Conservation (phyloP, 106 monocot genomes). For the Allium sativum region DNA sequence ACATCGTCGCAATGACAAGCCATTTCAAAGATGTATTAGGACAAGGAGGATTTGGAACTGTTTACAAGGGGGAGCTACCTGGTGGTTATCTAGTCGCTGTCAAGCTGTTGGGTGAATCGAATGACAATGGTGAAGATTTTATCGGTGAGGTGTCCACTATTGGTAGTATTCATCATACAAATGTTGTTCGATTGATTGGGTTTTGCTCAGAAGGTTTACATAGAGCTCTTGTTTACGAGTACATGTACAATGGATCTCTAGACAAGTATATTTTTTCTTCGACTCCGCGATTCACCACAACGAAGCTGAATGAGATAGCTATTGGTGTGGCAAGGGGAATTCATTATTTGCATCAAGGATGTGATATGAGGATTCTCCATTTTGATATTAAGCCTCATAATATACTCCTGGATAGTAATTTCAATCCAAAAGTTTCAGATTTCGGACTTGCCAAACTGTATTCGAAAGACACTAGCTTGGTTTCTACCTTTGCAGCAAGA, state of each 20-base stretch:
- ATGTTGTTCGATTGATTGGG: conserved; percentile 30
- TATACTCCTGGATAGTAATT: conserved; percentile 8
- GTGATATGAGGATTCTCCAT: conserved; percentile 10
- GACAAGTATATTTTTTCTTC: conserved; percentile 13
- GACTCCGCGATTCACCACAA: background rate
- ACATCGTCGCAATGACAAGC: conserved; percentile 27
- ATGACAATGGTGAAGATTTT: conserved; percentile 33
- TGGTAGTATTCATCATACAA: conserved; percentile 38
- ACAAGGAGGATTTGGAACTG: conserved; percentile 37
- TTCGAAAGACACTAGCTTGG: conserved; percentile 1
- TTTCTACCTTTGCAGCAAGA: background rate
- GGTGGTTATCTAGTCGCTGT: conserved; percentile 22
- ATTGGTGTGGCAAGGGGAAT: conserved; percentile 8
- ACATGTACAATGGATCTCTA: conserved; percentile 10
- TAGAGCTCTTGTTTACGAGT: conserved; percentile 23
- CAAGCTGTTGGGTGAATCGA: conserved; percentile 21
- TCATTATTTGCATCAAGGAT: conserved; percentile 11
- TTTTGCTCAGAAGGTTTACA: conserved; percentile 39
- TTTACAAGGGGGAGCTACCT: conserved; percentile 26
- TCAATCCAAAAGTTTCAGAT: conserved; percentile 12
- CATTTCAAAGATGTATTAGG: conserved; percentile 40
- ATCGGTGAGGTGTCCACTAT: conserved; percentile 48
- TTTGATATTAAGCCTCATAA: conserved; percentile 22
- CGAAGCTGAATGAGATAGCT: conserved; percentile 13
- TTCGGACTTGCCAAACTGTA: conserved; percentile 8